Base-by-base conservation (phyloP, 2,329 filamentous ascomycete species). In the Paraphoma sp. region DNA sequence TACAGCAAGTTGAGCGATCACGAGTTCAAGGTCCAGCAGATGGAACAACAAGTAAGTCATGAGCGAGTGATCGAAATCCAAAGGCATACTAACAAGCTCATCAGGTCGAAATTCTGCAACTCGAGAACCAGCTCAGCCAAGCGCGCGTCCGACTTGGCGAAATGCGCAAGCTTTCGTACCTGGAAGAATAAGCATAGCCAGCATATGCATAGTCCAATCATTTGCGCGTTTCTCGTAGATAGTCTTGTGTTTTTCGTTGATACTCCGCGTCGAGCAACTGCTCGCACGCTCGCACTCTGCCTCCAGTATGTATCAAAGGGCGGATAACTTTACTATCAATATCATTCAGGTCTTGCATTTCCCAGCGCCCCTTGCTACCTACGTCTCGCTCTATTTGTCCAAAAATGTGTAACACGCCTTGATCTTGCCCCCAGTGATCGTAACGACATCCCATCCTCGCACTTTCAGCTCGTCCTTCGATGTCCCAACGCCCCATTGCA, bases 1-100 rank as follows among this genome's bases (percentile, higher is more conserved):
- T 99, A 98, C 78, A 83, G 85, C 43, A 91, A 93, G 80, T 82
- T 99, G 45, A 93, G 91, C 60, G 88, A 90, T 31, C 94, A 97
- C 78, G 95, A 99, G 81, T 98, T 99, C 84, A 99, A 99, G 85
- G 93, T 97, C 49, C 86, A 90, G 69, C 93, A 99, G 81, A 99
- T 99, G 95, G 95, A 99, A 81, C 95, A 99, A 76, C 95, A 99
- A 91, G 93, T 97, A 84, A 70, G 85, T 84, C 33, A n/a, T 48
- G 12, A 10, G 14, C 33, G 53, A 29, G 40, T 29, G 28, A 14
- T n/a, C 36, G n/a, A 29, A 8, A 23, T 14, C 33, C 6, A 48
- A 4, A 43, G 38, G 33, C 16, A 11, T 56, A 43, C 62, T 71
- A 66, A 75, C 42, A 6, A 2, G 4, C 12, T 18, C 4, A 29